Base-by-base conservation (phyloP, 371 early-diverging fungal genomes). In the Lichtheimia corymbifera region DNA sequence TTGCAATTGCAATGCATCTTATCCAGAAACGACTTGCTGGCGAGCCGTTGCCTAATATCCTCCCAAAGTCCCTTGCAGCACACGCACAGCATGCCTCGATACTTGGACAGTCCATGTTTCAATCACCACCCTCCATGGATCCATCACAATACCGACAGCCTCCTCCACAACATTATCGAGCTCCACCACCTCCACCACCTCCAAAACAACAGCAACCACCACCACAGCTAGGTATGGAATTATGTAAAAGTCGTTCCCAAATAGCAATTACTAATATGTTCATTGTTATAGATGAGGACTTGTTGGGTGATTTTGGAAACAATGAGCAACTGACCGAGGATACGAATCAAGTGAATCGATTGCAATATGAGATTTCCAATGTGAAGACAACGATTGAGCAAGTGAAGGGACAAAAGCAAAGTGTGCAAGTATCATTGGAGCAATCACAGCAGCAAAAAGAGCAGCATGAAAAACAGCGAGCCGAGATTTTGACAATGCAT, bases 1-100 rank as follows among this genome's bases (percentile, higher is more conserved):
- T 96, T 73, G 91, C 94, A 7, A 89, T 95, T n/a, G 96, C 96
- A 4, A 95, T 97, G 95, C 91, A 95, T 74, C 70, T 96, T 20
- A 89, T 96, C 50, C 88, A 91, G 67, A 75, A 84, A n/a, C 87
- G 90, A 27, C 71, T 93, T 12, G 77, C 74, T 20, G 96, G 96
- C 9, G 77, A 81, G 17, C 81, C 78, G 15, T 66, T 97, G 18
- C 96, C 97, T 11, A 59, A 64, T 0, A 61, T 66, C 1, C 69
- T 97, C 27, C 96, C 97, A 13, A 13, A 68, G 3, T 70, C 76
- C 0, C 61, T 87, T 27, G 25, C 82, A 1, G 73, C 80, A n/a
- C 59, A 53, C 35, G 24, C 54, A 24, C 43, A 43, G 14, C 35
- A 35, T n/a, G 44, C 54, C 11, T 17, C n/a, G 2, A 52, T 40